Conservation (phyloP, 495 filamentous ascomycete species). For the Cladorrhinum samala region DNA sequence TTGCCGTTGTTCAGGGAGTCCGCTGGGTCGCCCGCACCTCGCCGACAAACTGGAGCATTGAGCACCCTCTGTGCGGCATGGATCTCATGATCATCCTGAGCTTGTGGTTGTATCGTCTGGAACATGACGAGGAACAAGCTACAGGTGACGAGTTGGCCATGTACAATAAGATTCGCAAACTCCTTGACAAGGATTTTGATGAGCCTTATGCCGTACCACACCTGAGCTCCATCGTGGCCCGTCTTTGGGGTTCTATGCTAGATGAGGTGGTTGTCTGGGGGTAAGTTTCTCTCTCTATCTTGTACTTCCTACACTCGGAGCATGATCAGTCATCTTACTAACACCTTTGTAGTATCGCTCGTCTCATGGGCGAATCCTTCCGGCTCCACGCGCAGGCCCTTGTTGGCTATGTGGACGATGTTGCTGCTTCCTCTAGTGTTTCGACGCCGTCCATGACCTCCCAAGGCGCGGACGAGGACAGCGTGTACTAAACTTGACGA, state of each 20-base stretch:
- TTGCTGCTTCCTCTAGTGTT: constrained; percentile 50
- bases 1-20: constrained; percentile 87
- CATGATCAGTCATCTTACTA: constrained; percentile 42
- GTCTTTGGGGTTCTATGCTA: constrained; percentile 95
- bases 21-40: constrained; percentile 97
- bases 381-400: constrained; percentile 93
- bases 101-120: constrained; percentile 95
- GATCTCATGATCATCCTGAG: constrained; percentile 99
- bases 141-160: constrained; percentile 86
- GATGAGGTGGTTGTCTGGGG: constrained; percentile 99
- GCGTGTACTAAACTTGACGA: constrained; percentile 50
- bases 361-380: constrained; percentile 97
- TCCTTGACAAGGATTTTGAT: constrained; percentile 85
- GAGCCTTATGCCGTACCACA: constrained; percentile 58
- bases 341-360: constrained; percentile 70
- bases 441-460: constrained; percentile 58
- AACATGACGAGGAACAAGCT: constrained; percentile 95
- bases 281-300: constrained; percentile 38
- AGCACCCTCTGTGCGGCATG: constrained; percentile 93
- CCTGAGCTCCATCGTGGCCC: constrained; percentile 86
- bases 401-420: constrained; percentile 82
- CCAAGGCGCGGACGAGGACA: constrained; percentile 54
- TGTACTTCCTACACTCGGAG: constrained; percentile 4
- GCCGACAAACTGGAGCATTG: constrained; percentile 97
- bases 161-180: constrained; percentile 89